These are phyloP conservation scores for Coccomyxa sp. DNA, from an alignment of 139 green algal genomes.

Conservation along the genomic window DNA sequence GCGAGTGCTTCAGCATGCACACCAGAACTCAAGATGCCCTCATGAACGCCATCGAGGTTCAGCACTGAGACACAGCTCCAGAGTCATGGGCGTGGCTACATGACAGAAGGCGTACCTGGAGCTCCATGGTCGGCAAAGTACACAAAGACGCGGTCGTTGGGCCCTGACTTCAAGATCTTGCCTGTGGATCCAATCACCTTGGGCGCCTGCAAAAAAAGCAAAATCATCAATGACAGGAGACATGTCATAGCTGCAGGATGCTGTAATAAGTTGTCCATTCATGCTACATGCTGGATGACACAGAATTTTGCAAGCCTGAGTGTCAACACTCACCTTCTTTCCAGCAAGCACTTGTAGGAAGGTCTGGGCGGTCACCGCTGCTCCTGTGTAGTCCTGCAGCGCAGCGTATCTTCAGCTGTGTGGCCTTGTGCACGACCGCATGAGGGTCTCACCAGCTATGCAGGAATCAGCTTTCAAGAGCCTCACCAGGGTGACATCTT, in stretches of 20 bases:
- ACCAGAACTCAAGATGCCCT: not conserved
- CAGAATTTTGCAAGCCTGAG: not conserved
- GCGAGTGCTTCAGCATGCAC: not conserved
- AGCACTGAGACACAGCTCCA: not conserved
- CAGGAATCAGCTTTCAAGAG: not conserved
- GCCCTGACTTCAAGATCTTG: conserved; percentile 53
- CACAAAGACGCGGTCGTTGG: conserved; percentile 78
- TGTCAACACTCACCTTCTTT: conserved; percentile 27
- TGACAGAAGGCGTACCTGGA: conserved; percentile 26
- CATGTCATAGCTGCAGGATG: too few species aligned
- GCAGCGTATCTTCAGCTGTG: not conserved
- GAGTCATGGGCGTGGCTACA: too few species aligned
- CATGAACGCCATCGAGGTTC: not conserved
- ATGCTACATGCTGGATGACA: not conserved
- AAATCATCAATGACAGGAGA: not conserved
- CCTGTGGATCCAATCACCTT: not conserved
- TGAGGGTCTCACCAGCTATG: not conserved
- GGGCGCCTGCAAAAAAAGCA: not conserved
- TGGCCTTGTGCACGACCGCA: not conserved
- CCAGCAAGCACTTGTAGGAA: conserved; percentile 85
- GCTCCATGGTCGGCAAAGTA: conserved; percentile 83
- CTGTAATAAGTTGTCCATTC: not conserved
- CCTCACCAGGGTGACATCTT: conserved; percentile 60
- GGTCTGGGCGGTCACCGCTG: conserved; percentile 71
- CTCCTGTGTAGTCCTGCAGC: conserved; percentile 78